These are phyloP conservation scores for Aeschynomene evenia DNA, from an alignment of 306 rosid genomes.

Conservation along the genomic window DNA sequence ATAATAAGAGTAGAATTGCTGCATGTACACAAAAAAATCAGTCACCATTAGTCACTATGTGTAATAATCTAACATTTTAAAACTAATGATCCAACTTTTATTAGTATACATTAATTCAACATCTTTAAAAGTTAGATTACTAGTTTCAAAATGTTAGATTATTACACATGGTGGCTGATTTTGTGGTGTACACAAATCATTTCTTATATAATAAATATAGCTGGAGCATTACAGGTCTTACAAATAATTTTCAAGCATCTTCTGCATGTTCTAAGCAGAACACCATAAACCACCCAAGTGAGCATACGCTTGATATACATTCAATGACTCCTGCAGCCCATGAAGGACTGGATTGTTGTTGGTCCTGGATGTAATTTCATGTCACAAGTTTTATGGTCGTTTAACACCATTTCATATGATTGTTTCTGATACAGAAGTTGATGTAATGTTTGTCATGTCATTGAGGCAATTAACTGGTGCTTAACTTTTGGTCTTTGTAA, in stretches of 20 bases:
- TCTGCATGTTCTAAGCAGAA: neutral
- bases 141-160: too few species aligned
- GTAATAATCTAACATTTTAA: too few species aligned
- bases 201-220: neutral
- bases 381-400: neutral
- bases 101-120: too few species aligned
- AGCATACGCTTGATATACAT: neutral
- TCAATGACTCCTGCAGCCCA: neutral
- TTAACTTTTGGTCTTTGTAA: neutral
- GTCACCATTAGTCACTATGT: too few species aligned
- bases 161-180: too few species aligned
- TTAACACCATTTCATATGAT: neutral
- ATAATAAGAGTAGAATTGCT: too few species aligned
- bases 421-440: neutral
- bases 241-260: neutral
- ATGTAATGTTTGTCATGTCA: neutral
- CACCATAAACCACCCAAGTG: neutral
- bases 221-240: neutral
- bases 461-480: neutral
- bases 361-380: neutral
- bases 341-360: neutral
- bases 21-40: too few species aligned
- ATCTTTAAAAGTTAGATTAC: too few species aligned
- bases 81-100: too few species aligned
- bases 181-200: too few species aligned